Percentiles rank a stretch among this genome's conserved stretches.
Conservation (phyloP, 1,284 basidiomycete genomes). For the Coniophora puteana region DNA sequence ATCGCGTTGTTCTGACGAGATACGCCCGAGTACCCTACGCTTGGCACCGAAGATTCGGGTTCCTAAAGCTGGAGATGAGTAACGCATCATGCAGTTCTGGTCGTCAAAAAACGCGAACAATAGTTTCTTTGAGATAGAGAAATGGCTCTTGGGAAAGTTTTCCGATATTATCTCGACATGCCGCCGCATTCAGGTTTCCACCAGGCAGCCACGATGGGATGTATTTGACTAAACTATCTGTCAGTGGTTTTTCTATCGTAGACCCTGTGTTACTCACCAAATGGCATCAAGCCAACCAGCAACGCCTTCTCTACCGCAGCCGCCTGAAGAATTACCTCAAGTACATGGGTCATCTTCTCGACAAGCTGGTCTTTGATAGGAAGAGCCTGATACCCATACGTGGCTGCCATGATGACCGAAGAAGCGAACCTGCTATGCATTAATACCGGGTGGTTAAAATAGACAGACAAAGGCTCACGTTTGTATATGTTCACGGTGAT, state of each 20-base stretch:
- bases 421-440: not conserved
- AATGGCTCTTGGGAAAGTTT: conserved; percentile 7
- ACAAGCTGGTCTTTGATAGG: not conserved
- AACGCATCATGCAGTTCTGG: conserved; percentile 7
- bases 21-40: conserved; percentile 4
- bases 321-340: conserved; percentile 5
- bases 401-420: not conserved
- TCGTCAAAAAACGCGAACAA: too few relatives aligned
- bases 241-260: not conserved
- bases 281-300: conserved; percentile 8
- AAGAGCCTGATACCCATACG: not conserved
- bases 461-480: not conserved
- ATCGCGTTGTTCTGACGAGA: conserved; percentile 5
- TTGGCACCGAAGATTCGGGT: too few relatives aligned
- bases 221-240: conserved; percentile 1
- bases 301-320: conserved; percentile 4
- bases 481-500: not conserved
- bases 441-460: not conserved
- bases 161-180: conserved; percentile 7
- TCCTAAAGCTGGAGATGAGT: too few relatives aligned
- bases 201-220: conserved; percentile 12
- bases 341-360: too few relatives aligned
- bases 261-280: not conserved
- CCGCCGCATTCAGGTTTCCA: conserved; percentile 1
- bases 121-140: too few relatives aligned